Conservation (phyloP, 257 asterid species). For the Petunia axillaris region DNA sequence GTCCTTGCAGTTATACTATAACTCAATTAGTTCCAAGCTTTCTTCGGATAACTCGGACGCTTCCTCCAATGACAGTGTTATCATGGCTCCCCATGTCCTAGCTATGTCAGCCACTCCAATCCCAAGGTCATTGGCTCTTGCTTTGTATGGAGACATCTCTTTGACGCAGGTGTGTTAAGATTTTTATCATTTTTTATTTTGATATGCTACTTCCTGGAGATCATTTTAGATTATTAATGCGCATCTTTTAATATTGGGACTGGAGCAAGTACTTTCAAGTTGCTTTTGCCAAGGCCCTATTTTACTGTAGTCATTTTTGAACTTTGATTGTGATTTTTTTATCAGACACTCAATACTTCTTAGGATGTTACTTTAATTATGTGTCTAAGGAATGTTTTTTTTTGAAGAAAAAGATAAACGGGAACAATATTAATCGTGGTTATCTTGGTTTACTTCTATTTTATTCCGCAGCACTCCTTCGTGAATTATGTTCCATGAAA, state of each 20-base stretch:
- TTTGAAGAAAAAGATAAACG: background rate
- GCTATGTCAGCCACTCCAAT: slow-evolving; percentile 99
- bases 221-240: background rate
- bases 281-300: background rate
- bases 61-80: slow-evolving; percentile 39
- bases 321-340: background rate
- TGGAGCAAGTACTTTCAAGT: background rate
- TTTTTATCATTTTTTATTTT: slow-evolving; percentile 2
- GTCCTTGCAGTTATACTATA: slow-evolving; percentile 73
- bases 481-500: background rate
- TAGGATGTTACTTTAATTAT: background rate
- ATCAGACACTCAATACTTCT: background rate
- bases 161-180: slow-evolving; percentile 77
- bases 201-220: slow-evolving; percentile 2
- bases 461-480: background rate
- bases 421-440: background rate
- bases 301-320: background rate
- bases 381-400: background rate
- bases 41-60: slow-evolving; percentile 47
- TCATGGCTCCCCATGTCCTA: slow-evolving; percentile 94
- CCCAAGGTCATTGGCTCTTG: slow-evolving; percentile 95
- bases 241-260: background rate
- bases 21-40: slow-evolving; percentile 57
- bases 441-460: background rate
- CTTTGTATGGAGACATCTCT: slow-evolving; percentile 95